A percentile compares a stretch with the other conserved stretches of the same genome.
Conservation (phyloP, 2,329 filamentous ascomycete species). For the Pyricularia pennisetigena region DNA sequence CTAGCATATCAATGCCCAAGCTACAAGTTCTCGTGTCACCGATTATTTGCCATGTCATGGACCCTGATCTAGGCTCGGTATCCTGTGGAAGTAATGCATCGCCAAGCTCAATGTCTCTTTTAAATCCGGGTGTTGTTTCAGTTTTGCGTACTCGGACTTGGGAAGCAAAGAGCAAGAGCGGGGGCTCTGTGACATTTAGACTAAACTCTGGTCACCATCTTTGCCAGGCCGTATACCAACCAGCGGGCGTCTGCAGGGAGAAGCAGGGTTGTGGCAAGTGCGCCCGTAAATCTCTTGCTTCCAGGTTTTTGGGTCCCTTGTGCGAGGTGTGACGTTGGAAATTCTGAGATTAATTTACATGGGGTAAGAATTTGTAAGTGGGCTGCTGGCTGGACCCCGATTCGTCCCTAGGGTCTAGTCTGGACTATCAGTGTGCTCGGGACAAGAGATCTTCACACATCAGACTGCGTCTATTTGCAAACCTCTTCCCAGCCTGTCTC, state of each 20-base stretch:
- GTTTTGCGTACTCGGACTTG: no score
- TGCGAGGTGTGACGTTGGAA: background rate
- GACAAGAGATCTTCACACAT: no score
- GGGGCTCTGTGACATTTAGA: no score
- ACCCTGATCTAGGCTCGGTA: background rate
- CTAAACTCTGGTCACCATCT: no score
- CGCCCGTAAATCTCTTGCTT: background rate
- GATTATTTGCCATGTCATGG: background rate
- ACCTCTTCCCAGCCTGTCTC: background rate
- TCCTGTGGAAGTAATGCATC: background rate
- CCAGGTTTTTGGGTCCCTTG: background rate
- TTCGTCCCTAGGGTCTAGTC: no score
- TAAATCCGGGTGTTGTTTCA: background rate
- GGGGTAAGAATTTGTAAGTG: background rate
- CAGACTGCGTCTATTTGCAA: background rate
- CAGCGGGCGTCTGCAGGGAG: no score
- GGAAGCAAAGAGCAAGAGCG: no score
- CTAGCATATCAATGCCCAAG: background rate
- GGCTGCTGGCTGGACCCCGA: no score
- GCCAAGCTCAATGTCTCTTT: background rate
- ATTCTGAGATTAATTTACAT: background rate
- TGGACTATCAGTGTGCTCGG: no score
- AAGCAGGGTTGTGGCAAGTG: background rate
- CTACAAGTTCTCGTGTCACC: background rate
- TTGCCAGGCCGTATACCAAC: no score